Conservation (phyloP, 306 rosid genomes). For the Rosa multiflora region DNA sequence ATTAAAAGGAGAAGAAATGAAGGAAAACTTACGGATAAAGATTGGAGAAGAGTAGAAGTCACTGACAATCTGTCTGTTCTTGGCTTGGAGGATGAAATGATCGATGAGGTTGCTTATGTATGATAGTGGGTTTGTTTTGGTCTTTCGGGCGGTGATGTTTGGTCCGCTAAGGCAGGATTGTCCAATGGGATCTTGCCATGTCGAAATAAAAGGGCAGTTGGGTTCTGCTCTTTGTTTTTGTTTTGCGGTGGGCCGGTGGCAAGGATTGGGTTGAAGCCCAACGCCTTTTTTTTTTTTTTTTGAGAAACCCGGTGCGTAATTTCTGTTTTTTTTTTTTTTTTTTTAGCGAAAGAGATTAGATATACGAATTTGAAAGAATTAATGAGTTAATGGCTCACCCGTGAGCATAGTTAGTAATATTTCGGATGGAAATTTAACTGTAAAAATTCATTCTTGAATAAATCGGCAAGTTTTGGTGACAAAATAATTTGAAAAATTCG, state of each 20-base stretch:
- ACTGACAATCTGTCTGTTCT: background rate
- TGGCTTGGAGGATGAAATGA: background rate
- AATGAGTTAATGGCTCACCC: too few species aligned
- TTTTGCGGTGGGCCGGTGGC: background rate
- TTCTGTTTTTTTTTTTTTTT: too few species aligned
- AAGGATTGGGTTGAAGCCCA: background rate
- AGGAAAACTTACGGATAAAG: background rate
- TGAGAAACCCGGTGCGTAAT: too few species aligned
- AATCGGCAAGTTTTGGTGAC: too few species aligned
- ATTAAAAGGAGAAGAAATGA: background rate
- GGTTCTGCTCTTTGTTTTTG: background rate
- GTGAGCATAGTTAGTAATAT: too few species aligned
- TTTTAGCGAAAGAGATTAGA: too few species aligned
- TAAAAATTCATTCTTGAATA: too few species aligned
- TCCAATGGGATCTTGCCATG: conserved; percentile 18
- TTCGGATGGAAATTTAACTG: too few species aligned
- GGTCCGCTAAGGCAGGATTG: background rate
- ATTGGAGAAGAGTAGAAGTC: background rate
- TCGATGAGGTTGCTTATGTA: background rate
- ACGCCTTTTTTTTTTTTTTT: background rate
- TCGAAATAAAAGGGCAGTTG: background rate
- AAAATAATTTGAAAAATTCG: too few species aligned
- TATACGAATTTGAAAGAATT: too few species aligned
- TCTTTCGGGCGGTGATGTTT: conserved; percentile 11
- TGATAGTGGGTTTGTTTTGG: background rate